Evolutionary conservation across 352 stramenopile species (phyloP), one percentile per base, ranked within the genome.

Genomic region (Pilasporangium apinafurcum): DNA sequence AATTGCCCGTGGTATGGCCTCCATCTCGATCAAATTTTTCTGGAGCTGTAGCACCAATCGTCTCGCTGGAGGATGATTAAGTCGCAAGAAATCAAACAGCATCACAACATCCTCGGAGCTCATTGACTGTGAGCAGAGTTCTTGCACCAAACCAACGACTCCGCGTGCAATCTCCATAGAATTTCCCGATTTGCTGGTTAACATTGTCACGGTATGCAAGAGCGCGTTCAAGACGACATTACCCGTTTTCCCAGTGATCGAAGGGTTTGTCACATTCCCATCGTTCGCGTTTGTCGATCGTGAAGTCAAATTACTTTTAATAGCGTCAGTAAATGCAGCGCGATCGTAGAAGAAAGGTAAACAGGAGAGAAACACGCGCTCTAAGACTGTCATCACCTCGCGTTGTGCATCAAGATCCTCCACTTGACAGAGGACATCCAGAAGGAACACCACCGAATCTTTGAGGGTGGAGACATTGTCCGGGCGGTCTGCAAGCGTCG

Each of bases 41-140:
- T 77, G 69, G 58, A 86, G 83, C 44, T 81, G 57, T n/a, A 91
- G 36, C 8, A 88, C 39, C 56, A 68, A 53, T 1, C 51, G 44
- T 24, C 79, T 53, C 21, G 48, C 72, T 4, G 73, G 73, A 2
- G 65, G 31, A 8, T 60, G 56, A 2, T 66, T 63, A 6, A 83
- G 53, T 8, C 79, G 68, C n/a, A 91, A 14, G 29, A 83, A 84
- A 28, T 91, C 70, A 43, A 91, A 91, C 8, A 91, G 56, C 46
- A 76, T 55, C 41, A 86, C 58, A 12, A 83, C 68, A 29, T 86
- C 73, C 0, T 56, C 58, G 5, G 73, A 59, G 16, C 59, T 71
- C 64, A 85, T 79, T 8, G 73, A 85, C 32, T 82, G 75, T 17
- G 53, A 33, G 32, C 69, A 86, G 17, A 86, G 25, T 20, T 59